Base-by-base conservation (phyloP, 371 early-diverging fungal species). In the Smittium mucronatum region DNA sequence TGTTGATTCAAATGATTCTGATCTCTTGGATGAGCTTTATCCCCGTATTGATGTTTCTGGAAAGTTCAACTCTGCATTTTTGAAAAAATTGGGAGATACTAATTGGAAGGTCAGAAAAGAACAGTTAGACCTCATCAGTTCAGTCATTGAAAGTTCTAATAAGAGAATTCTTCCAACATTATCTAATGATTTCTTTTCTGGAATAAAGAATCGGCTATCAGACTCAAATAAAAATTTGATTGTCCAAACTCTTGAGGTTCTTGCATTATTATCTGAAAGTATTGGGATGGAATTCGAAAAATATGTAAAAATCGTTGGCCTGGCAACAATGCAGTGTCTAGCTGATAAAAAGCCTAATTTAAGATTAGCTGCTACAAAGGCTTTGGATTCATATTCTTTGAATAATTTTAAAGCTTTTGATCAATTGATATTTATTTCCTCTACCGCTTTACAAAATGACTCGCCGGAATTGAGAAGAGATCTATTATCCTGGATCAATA, bases 71-170 rank as follows among this genome's bases (percentile, higher is more conserved):
- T 63, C 74, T 8, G 73, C 78, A 26, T 66, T 90, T 5, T 69
- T 83, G 35, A 75, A 86, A 68, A 85, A 89, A 69, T 85, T 94
- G 58, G 83, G 80, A 32, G 91, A 94, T 75, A 81, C 83, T 64
- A 89, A 92, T 63, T 97, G 98, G 98, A 95, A 94, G 75, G 79
- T 87, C n/a, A 88, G 98, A 47, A 95, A 97, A 75, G 95, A 92
- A 64, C 96, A 84, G 0, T 75, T 97, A 68, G 96, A 95, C n/a
- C 84, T 89, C 67, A 81, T 95, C 2, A 76, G 82, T 28, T 79
- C 74, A 2, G 85, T 93, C 35, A 73, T 96, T 34, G 84, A 87
- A 32, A 80, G 82, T 8, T 83, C 93, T 31, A 88, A 93, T 75
- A 90, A 90, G 67, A 83, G 92, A 33, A 88, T 97, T 47, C 88